phyloP scores from a whole-genome alignment of 1,284 basidiomycete species.

The Ceratobasidium papillatum region DNA sequence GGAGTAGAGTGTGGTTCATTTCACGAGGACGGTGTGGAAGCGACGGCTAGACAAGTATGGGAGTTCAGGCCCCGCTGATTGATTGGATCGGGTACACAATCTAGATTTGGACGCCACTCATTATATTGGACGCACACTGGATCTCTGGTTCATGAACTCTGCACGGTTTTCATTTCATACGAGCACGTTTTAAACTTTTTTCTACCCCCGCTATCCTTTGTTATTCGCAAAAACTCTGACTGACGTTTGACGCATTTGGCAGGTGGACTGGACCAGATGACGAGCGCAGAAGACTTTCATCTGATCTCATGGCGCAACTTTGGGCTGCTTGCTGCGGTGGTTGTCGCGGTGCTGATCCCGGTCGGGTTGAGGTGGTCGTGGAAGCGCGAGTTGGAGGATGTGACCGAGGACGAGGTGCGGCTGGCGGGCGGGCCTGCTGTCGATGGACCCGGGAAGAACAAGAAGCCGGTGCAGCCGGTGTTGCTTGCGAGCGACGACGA shows the following conservation, averaged over 20 bases:
- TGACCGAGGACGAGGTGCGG: slow-evolving; percentile 59
- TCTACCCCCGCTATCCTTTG: background rate
- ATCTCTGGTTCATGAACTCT: background rate
- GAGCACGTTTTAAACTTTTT: slow-evolving; percentile 12
- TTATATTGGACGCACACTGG: background rate
- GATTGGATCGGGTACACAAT: background rate
- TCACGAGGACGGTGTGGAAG: background rate
- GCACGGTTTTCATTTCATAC: background rate
- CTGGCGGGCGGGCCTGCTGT: slow-evolving; percentile 53
- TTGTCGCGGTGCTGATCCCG: slow-evolving; percentile 90
- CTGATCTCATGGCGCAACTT: slow-evolving; percentile 90
- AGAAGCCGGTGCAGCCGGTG: background rate
- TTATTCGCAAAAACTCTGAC: background rate
- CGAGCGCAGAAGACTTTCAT: slow-evolving; percentile 89
- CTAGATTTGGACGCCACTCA: background rate
- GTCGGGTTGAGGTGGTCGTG: slow-evolving; percentile 85
- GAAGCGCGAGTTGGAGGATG: slow-evolving; percentile 59
- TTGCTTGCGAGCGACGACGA: slow-evolving; percentile 26
- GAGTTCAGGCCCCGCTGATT: slow-evolving; percentile 34
- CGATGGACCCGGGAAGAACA: background rate
- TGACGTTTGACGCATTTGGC: background rate
- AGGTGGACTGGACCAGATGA: slow-evolving; percentile 90
- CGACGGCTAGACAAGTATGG: background rate
- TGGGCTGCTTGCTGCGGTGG: slow-evolving; percentile 81
- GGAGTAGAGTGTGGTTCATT: slow-evolving; percentile 7